Evolutionary conservation across 371 early-diverging fungal genomes (phyloP).

Genomic region (Blakeslea trispora): DNA sequence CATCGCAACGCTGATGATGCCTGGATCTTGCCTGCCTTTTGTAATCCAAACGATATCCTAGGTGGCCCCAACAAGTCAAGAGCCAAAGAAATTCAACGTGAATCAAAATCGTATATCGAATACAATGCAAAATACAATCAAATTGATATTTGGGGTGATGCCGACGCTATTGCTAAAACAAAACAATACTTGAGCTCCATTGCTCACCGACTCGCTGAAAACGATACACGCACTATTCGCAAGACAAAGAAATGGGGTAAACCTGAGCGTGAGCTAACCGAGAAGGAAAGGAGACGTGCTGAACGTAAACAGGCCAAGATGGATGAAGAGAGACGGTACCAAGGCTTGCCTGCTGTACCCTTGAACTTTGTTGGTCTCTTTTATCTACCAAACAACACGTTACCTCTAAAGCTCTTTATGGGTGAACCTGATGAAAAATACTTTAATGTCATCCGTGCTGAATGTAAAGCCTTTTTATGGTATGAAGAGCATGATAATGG

Average conservation of each 20-base stretch:
- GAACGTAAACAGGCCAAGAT: constrained; percentile 27
- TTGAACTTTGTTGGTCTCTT: constrained; percentile 33
- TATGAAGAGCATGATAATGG: constrained; percentile 20
- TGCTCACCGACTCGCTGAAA: constrained; percentile 9
- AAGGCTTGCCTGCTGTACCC: constrained; percentile 23
- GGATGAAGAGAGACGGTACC: constrained; percentile 35
- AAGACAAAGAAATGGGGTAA: constrained; percentile 45
- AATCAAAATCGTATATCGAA: constrained; percentile 30
- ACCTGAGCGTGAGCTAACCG: constrained; percentile 45
- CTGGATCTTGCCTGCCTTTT: constrained; percentile 45
- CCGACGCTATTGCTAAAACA: constrained; percentile 21
- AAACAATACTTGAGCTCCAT: constrained; percentile 30
- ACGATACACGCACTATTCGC: constrained; percentile 10
- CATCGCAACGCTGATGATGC: constrained; percentile 37
- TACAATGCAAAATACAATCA: constrained; percentile 40
- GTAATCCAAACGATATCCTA: constrained; percentile 23
- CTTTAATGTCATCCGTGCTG: constrained; percentile 40
- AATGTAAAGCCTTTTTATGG: constrained; percentile 40
- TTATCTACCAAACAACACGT: constrained; percentile 25
- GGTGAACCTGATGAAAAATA: constrained; percentile 35
- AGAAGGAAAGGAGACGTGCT: constrained; percentile 28
- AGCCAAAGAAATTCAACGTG: constrained; percentile 27
- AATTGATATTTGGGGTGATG: constrained; percentile 51
- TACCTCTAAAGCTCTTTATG: constrained; percentile 24
- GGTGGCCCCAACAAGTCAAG: constrained; percentile 19